phyloP scores from a whole-genome alignment of 257 asterid genomes.

The Hygrophila difformis region DNA sequence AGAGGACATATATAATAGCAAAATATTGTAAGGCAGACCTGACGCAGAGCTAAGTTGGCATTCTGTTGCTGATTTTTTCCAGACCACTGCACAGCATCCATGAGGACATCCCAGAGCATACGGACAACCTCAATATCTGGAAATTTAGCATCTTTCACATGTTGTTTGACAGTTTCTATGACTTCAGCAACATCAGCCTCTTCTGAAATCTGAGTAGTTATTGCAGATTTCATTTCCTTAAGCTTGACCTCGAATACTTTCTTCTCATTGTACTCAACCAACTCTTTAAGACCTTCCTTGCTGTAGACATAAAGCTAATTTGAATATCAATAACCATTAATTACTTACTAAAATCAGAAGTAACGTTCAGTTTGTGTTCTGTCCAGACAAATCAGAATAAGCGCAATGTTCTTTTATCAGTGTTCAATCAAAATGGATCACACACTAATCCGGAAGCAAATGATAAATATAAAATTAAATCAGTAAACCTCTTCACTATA shows the following conservation, averaged over 20 bases:
- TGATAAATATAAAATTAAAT: neutral
- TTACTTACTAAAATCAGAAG: too few species aligned
- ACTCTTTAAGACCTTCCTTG: conserved; percentile 59
- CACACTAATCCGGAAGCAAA: neutral
- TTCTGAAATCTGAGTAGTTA: conserved; percentile 78
- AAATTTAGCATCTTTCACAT: conserved; percentile 80
- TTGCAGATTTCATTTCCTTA: conserved; percentile 82
- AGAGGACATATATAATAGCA: too few species aligned
- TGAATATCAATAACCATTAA: too few species aligned
- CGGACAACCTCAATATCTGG: conserved; percentile 88
- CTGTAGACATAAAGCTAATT: too few species aligned
- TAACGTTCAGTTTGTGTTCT: too few species aligned
- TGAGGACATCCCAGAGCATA: conserved; percentile 86
- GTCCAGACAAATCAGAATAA: too few species aligned
- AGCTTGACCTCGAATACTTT: conserved; percentile 73
- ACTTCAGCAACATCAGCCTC: conserved; percentile 80
- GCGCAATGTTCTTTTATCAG: neutral
- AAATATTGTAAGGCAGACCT: conserved; percentile 36
- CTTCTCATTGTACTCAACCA: conserved; percentile 83
- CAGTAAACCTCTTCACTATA: neutral
- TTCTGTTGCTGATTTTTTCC: conserved; percentile 97
- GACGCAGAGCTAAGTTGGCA: conserved; percentile 85
- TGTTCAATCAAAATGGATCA: too few species aligned
- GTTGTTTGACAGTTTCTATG: conserved; percentile 87
- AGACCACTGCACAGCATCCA: conserved; percentile 99